Evolutionary conservation across 2,329 filamentous ascomycete species (phyloP).

Genomic region (Aaosphaeria arxii): DNA sequence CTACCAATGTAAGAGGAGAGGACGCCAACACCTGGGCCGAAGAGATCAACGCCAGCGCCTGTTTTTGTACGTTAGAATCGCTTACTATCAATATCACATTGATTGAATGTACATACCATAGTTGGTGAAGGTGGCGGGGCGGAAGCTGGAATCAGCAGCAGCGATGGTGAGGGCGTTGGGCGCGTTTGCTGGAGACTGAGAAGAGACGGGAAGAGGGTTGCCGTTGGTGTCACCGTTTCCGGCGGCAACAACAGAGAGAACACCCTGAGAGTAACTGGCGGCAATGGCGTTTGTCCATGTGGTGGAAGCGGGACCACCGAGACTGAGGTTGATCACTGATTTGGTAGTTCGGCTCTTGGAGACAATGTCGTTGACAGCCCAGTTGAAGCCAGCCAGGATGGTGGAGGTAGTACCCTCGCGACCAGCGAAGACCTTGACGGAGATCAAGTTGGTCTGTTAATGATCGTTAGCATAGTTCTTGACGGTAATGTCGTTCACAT

Average conservation of each 20-base stretch:
- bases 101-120: slow-evolving; percentile 12
- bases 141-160: slow-evolving; percentile 19
- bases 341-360: slow-evolving; percentile 9
- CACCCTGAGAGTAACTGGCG: slow-evolving; percentile 16
- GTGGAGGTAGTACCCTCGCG: slow-evolving; percentile 2
- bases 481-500: background rate
- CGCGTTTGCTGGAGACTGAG: slow-evolving; percentile 19
- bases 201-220: slow-evolving; percentile 9
- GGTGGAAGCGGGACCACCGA: slow-evolving; percentile 19
- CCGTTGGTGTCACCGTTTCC: slow-evolving; percentile 21
- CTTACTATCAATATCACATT: background rate
- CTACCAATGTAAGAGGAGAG: slow-evolving; percentile 42
- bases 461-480: slow-evolving; percentile 9
- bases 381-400: slow-evolving; percentile 18
- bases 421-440: slow-evolving; percentile 25
- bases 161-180: slow-evolving; percentile 26
- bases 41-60: slow-evolving; percentile 13
- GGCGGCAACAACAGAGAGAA: slow-evolving; percentile 29
- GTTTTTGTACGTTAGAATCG: slow-evolving; percentile 5
- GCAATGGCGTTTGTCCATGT: slow-evolving; percentile 24
- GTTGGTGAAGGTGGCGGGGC: slow-evolving; percentile 24
- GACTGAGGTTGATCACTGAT: slow-evolving; percentile 27
- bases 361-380: slow-evolving; percentile 19
- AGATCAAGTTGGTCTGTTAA: slow-evolving; percentile 10
- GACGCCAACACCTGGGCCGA: slow-evolving; percentile 29